Evolutionary conservation across 2,329 filamentous ascomycete genomes (phyloP), one percentile per base, ranked within the genome.

Genomic region (Daldinia sp.): DNA sequence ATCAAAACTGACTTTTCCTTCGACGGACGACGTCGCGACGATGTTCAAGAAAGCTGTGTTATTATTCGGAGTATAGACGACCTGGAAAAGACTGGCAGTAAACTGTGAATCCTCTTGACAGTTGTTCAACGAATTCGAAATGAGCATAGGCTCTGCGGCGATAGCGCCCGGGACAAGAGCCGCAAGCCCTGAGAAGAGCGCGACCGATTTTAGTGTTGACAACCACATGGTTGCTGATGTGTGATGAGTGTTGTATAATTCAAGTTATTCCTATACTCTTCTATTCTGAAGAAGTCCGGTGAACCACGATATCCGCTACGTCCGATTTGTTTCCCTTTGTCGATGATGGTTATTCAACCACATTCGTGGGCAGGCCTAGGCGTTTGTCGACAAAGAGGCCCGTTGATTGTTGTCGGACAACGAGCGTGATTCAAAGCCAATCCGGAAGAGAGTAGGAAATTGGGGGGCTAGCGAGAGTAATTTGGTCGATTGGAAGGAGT

Each of bases 41-140:
- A 97, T 88, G 73, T 93, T 85, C 77, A 96, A 87, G 55, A 83
- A 81, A 54, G 94, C 83, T 29, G 88, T 89, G 70, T 84, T 84
- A 79, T 96, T 96, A 75, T 84, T 81, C 29, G 91, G 90, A 1
- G 89, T 92, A 78, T 92, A 92, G 67, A 87, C 81, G 76, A 97
- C 90, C 71, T 96, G 90, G 86, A 97, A 97, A 61, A 95, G 84
- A 71, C 90, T 93, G 71, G 94, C 93, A 3, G 91, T 91, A 78
- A 97, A 96, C 73, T 88, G 89, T 25, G 91, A 94, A 78, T 94
- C 90, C 61, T 87, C 82, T 83, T 94, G 91, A 79, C 94, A 97
- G 47, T 90, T 85, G 77, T 92, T 93, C 70, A 97, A 85, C 23
- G 94, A 96, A 74, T 86, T 91, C 58, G 94, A 95, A 71, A 89